Base-by-base conservation (phyloP, 2,329 filamentous ascomycete species). In the Xylariales sp. region DNA sequence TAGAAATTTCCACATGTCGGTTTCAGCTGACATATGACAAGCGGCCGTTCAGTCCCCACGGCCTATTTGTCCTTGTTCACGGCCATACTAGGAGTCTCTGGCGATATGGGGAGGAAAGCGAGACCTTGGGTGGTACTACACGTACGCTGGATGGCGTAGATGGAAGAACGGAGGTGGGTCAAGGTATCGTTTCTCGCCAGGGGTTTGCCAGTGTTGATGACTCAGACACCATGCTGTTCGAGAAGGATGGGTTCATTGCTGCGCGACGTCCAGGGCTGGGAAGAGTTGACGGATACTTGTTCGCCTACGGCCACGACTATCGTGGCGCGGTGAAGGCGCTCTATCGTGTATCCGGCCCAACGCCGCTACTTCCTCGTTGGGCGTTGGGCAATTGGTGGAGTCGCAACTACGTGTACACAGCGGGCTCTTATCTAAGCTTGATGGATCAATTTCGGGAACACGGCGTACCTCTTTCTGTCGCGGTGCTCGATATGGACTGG, bases 401-500 rank as follows among this genome's bases (percentile, higher is more conserved):
- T 34, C 65, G 80, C 6, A 83, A 82, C 54, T 72, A 82, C 51
- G 68, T 67, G 2, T 84, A 82, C 51, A 64, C 62, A 1, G 66
- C 69, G 20, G 62, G 71, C 2, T 74, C 78, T 48, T 83, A 82
- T 50, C 46, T 81, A 3, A 57, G 61, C 11, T 62, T 84, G 12
- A 74, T 83, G 65, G 73, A 79, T 41, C 64, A 66, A 37, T 82
- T 83, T 47, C 54, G 61, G 4, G 56, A 60, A 7, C 59, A 74
- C 18, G 56, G 65, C 0, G 69, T 83, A 5, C 80, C 80, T 0
- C 60, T 83, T 27, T 74, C 69, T 4, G 76, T 81, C 5, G 77
- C 71, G 2, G 76, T 82, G 1, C 57, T 83, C 3, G 80, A 84
- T 51, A 83, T 83, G 78, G 80, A 82, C 54, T 83, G 79, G 80